phyloP scores from a whole-genome alignment of 2,329 filamentous ascomycete genomes.

The Neonectria coccinea region DNA sequence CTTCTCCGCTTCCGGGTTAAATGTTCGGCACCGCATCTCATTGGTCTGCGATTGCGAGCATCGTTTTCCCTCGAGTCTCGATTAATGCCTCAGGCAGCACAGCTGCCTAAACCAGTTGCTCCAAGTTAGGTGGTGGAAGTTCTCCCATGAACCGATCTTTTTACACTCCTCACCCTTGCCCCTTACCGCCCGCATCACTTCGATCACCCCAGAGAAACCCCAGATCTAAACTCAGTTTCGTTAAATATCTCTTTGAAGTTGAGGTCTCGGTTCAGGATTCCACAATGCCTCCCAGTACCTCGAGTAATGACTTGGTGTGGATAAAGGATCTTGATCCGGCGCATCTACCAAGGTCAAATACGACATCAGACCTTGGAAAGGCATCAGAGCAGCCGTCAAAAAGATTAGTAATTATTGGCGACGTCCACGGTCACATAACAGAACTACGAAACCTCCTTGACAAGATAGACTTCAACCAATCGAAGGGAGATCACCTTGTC shows the following conservation, averaged over 20 bases:
- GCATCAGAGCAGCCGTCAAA: background rate
- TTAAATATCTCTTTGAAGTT: no score
- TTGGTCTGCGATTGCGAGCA: background rate
- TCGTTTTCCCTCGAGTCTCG: background rate
- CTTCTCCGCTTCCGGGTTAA: background rate
- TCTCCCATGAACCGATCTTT: no score
- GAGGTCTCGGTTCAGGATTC: background rate
- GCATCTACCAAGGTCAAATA: background rate
- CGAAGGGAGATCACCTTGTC: constrained; percentile 72
- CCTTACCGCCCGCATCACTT: background rate
- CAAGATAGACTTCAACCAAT: constrained; percentile 70
- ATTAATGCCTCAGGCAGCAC: background rate
- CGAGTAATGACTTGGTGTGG: background rate
- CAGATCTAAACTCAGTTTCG: background rate
- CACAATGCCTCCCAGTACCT: background rate
- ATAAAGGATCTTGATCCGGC: background rate
- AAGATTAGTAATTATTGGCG: constrained; percentile 76
- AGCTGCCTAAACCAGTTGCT: no score
- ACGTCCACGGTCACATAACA: constrained; percentile 85
- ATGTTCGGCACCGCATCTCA: background rate
- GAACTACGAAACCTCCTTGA: constrained; percentile 73
- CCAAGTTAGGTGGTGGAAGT: no score
- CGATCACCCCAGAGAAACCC: background rate
- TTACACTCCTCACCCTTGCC: background rate
- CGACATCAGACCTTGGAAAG: background rate